Evolutionary conservation across 2,329 filamentous ascomycete genomes (phyloP).

Genomic region (Diplocarpon rosae): DNA sequence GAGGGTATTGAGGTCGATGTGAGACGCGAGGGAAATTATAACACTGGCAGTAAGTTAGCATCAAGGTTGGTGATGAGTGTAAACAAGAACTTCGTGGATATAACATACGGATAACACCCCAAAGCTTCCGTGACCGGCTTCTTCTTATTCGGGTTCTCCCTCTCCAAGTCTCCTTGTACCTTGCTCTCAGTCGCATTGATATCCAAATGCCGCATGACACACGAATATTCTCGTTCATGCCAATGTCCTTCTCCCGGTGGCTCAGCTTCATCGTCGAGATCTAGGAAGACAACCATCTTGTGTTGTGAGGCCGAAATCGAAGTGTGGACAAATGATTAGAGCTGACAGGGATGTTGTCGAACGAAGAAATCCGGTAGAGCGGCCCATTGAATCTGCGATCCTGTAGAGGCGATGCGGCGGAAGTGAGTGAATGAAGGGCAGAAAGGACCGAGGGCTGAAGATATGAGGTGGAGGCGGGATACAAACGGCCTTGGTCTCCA

Average conservation of each 20-base stretch:
- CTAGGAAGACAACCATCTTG: slow-evolving; percentile 27
- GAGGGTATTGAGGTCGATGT: slow-evolving; percentile 78
- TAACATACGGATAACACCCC: slow-evolving; percentile 57
- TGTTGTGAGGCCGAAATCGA: neutral
- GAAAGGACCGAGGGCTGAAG: slow-evolving; percentile 1
- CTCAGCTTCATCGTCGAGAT: slow-evolving; percentile 26
- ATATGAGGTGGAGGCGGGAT: neutral
- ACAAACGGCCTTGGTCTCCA: neutral
- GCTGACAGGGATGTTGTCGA: slow-evolving; percentile 11
- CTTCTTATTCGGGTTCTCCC: slow-evolving; percentile 35
- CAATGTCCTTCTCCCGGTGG: slow-evolving; percentile 17
- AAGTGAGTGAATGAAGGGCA: neutral
- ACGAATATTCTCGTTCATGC: slow-evolving; percentile 6
- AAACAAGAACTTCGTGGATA: slow-evolving; percentile 26
- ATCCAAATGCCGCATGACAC: slow-evolving; percentile 9
- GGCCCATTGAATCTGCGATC: slow-evolving; percentile 23
- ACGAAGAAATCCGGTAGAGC: slow-evolving; percentile 12
- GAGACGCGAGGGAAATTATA: slow-evolving; percentile 60
- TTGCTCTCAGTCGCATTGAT: neutral
- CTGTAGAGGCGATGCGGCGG: slow-evolving; percentile 5
- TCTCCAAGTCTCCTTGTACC: slow-evolving; percentile 1
- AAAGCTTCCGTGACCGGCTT: slow-evolving; percentile 51
- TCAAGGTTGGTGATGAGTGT: slow-evolving; percentile 3
- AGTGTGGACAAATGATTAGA: slow-evolving; percentile 3
- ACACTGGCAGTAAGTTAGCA: slow-evolving; percentile 43